These are phyloP conservation scores for Ustilago lituana DNA, from an alignment of 1,284 basidiomycete species.

Conservation along the genomic window DNA sequence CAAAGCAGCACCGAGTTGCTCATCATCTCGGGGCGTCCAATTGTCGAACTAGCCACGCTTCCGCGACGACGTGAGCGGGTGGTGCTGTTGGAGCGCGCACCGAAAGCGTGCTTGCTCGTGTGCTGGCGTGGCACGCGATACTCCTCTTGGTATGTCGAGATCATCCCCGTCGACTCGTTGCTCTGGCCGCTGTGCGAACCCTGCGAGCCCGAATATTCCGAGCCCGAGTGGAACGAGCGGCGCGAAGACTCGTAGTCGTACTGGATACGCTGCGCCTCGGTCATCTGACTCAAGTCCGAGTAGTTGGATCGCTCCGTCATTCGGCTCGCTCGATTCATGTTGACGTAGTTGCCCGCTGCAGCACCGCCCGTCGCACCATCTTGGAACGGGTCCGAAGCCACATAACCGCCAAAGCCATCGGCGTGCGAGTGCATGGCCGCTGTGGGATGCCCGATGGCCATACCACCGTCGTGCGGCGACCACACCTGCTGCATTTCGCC, in stretches of 20 bases:
- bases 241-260: constrained; percentile 51
- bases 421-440: constrained; percentile 2
- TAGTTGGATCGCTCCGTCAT: constrained; percentile 49
- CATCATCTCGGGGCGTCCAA: constrained; percentile 50
- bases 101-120: constrained; percentile 30
- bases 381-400: constrained; percentile 31
- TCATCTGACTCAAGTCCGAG: constrained; percentile 45
- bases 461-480: constrained; percentile 16
- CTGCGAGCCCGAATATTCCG: constrained; percentile 22
- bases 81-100: constrained; percentile 4
- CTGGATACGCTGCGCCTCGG: constrained; percentile 56
- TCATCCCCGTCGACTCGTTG: constrained; percentile 16
- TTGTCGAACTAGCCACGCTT: constrained; percentile 43
- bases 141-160: constrained; percentile 39
- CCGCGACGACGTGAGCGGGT: constrained; percentile 19
- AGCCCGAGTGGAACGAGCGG: constrained; percentile 30
- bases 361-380: constrained; percentile 6
- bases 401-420: constrained; percentile 38
- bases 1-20: constrained; percentile 48
- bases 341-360: constrained; percentile 27
- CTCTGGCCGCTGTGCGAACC: constrained; percentile 28
- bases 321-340: constrained; percentile 48
- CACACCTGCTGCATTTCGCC: constrained; percentile 38
- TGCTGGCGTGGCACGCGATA: constrained; percentile 37
- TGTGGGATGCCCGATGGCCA: constrained; percentile 9